phyloP scores from a whole-genome alignment of 352 stramenopile species.

The Phytophthora sojae region DNA sequence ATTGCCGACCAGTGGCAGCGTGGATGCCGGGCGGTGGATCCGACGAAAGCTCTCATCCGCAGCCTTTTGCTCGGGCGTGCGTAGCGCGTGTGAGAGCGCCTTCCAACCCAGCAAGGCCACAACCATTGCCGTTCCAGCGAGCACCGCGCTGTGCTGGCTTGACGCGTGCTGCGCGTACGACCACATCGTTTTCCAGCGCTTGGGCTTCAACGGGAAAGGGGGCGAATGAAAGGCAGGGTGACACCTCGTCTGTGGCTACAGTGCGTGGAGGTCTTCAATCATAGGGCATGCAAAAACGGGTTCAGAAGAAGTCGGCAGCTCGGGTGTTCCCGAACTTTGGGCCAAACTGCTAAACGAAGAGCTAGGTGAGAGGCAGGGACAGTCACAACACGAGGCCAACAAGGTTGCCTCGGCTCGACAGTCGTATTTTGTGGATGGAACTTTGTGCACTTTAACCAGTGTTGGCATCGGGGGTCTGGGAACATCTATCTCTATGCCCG shows the following conservation, averaged over 20 bases:
- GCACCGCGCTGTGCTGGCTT: constrained; percentile 9
- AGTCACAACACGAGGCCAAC: not conserved
- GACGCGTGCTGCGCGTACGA: constrained; percentile 9
- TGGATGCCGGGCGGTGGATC: constrained; percentile 35
- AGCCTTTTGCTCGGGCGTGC: constrained; percentile 17
- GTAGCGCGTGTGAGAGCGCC: constrained; percentile 12
- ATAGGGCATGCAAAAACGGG: constrained; percentile 1
- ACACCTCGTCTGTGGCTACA: constrained; percentile 10
- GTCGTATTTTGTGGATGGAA: not conserved
- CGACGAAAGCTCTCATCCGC: constrained; percentile 19
- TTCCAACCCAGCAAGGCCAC: constrained; percentile 19
- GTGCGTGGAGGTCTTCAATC: not conserved
- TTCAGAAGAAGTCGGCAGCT: not conserved
- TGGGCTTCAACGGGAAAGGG: not conserved
- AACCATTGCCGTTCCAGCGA: constrained; percentile 16
- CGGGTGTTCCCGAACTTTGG: too few species aligned
- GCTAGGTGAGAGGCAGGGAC: not conserved
- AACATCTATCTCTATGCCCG: constrained; percentile 35
- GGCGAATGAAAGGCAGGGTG: not conserved
- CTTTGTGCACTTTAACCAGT: not conserved
- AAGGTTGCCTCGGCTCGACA: constrained; percentile 13
- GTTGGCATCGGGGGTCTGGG: constrained; percentile 4
- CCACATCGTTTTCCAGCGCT: constrained; percentile 17
- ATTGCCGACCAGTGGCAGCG: constrained; percentile 44
- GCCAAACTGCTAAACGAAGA: too few species aligned